phyloP scores from a whole-genome alignment of 306 rosid species.

The Prunus fruticosa region DNA sequence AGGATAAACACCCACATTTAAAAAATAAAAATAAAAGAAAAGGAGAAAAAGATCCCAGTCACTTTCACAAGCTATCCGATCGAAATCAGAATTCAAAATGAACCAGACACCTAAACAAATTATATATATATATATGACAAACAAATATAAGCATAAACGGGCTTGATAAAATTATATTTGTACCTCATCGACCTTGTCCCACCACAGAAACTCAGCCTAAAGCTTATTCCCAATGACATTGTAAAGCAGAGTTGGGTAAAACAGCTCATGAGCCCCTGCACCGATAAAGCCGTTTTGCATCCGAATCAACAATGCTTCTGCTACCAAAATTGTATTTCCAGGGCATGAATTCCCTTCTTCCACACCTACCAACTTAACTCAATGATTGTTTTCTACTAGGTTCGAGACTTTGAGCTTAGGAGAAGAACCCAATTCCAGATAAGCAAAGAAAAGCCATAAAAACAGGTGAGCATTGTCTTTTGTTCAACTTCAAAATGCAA shows the following conservation, averaged over 20 bases:
- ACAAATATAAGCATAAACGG: too few species aligned
- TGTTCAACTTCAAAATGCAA: constrained; percentile 4
- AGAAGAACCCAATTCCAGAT: background rate
- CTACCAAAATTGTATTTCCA: constrained; percentile 20
- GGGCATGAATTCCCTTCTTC: constrained; percentile 30
- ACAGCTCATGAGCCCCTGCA: constrained; percentile 95
- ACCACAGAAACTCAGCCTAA: constrained; percentile 92
- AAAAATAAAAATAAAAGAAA: too few species aligned
- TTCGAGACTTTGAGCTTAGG: background rate
- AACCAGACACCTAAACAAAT: too few species aligned
- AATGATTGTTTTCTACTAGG: background rate
- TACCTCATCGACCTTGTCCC: constrained; percentile 98
- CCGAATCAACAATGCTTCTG: constrained; percentile 31
- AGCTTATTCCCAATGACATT: constrained; percentile 86
- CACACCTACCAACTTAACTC: constrained; percentile 19
- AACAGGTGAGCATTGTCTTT: background rate
- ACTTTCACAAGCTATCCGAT: too few species aligned
- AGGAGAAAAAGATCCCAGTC: too few species aligned
- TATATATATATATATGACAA: too few species aligned
- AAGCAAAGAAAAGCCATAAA: background rate
- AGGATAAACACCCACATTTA: too few species aligned
- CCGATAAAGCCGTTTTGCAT: constrained; percentile 76
- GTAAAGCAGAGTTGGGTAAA: constrained; percentile 88
- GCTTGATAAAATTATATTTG: constrained; percentile 4
- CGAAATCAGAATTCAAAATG: too few species aligned